These are phyloP conservation scores for Acanthamoeba quina DNA, from an alignment of 208 protist genomes.

Conservation along the genomic window DNA sequence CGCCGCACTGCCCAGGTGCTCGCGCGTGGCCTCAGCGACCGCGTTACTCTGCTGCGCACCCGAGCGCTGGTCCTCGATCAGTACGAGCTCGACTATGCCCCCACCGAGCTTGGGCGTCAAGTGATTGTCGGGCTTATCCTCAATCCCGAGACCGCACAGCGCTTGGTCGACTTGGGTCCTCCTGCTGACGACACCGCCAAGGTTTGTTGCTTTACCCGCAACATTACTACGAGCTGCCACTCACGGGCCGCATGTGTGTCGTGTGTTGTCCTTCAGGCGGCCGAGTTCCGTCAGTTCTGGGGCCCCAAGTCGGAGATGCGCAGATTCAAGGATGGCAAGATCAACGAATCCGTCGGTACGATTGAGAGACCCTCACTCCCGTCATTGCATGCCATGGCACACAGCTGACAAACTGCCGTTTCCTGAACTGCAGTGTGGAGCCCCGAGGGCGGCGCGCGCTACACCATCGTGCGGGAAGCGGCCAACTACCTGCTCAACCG, in stretches of 20 bases:
- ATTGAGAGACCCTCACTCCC: background rate
- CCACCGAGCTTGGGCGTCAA: background rate
- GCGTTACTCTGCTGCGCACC: constrained; percentile 15
- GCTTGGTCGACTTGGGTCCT: constrained; percentile 68
- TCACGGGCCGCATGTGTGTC: background rate
- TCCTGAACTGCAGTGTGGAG: constrained; percentile 22
- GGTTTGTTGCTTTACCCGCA: background rate
- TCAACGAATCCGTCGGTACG: constrained; percentile 65
- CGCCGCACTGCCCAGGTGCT: constrained; percentile 1
- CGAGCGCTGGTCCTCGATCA: constrained; percentile 33
- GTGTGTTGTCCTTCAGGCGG: background rate
- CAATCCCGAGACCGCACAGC: constrained; percentile 23
- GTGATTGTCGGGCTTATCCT: constrained; percentile 62
- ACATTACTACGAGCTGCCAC: too few relatives aligned
- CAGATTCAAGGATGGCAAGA: constrained; percentile 62
- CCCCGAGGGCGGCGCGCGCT: background rate
- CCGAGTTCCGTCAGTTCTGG: constrained; percentile 72
- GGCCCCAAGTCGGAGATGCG: constrained; percentile 61
- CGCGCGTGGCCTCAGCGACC: background rate
- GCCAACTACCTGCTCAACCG: constrained; percentile 38
- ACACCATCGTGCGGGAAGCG: background rate
- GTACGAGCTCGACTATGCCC: constrained; percentile 14
- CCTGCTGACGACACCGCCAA: constrained; percentile 57
- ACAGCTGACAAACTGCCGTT: background rate
- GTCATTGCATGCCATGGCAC: too few relatives aligned